phyloP scores from a whole-genome alignment of 2,329 filamentous ascomycete genomes.

The Xylaria arbuscula region DNA sequence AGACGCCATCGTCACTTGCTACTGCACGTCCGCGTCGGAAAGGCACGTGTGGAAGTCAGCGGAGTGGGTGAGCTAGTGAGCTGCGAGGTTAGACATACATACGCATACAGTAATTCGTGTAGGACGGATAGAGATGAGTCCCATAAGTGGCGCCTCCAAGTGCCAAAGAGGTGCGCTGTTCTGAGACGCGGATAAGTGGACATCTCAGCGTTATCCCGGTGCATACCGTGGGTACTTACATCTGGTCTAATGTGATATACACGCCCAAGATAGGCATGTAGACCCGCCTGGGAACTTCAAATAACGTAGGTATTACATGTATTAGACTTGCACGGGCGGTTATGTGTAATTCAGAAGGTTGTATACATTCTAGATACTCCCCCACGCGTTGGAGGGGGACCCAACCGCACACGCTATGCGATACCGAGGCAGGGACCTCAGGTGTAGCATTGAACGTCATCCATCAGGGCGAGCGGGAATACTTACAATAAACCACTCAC shows the following conservation, averaged over 20 bases:
- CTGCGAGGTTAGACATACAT: constrained; percentile 12
- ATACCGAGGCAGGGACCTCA: background rate
- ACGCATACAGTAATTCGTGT: background rate
- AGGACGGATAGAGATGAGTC: background rate
- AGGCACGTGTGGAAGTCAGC: background rate
- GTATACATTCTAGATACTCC: background rate
- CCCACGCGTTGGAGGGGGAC: background rate
- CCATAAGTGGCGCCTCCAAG: constrained; percentile 13
- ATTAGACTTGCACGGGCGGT: constrained; percentile 6
- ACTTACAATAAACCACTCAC: background rate
- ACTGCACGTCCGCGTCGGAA: constrained; percentile 16
- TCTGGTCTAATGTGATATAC: no score
- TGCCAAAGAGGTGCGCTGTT: background rate
- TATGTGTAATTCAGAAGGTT: background rate
- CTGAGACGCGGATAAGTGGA: background rate
- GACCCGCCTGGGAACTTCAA: background rate
- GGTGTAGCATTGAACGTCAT: background rate
- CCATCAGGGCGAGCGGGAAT: background rate
- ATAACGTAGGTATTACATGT: background rate
- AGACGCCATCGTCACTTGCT: constrained; percentile 11
- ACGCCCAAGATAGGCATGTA: background rate
- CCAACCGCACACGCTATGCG: background rate
- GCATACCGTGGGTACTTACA: constrained; percentile 4
- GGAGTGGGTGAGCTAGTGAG: constrained; percentile 12
- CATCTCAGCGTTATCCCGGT: constrained; percentile 14